phyloP scores from a whole-genome alignment of 805 yeast species.

The Pichia heedii region DNA sequence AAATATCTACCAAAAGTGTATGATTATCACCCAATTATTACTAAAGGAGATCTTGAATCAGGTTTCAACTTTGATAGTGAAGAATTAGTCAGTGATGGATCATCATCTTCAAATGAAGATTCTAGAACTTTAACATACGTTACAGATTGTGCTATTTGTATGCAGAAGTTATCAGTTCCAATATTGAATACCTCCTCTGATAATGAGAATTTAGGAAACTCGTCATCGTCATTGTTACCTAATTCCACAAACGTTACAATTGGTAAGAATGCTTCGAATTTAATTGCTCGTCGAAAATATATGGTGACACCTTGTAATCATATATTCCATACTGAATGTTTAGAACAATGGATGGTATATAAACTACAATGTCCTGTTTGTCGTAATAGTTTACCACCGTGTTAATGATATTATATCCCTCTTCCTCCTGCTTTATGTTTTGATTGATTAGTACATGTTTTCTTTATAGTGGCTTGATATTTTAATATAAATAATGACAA shows the following conservation, averaged over 20 bases:
- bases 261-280: constrained; percentile 12
- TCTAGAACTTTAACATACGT: constrained; percentile 32
- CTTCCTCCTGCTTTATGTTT: too few relatives aligned
- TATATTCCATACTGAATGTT: constrained; percentile 80
- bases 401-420: constrained; percentile 29
- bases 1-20: constrained; percentile 71
- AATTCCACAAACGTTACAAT: background rate
- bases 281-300: constrained; percentile 36
- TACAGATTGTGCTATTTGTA: constrained; percentile 84
- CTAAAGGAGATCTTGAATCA: constrained; percentile 49
- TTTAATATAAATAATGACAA: too few relatives aligned
- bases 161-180: constrained; percentile 65
- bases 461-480: too few relatives aligned
- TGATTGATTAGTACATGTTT: too few relatives aligned
- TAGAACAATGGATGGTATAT: constrained; percentile 89
- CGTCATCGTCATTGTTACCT: constrained; percentile 3
- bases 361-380: constrained; percentile 93
- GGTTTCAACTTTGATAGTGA: constrained; percentile 41
- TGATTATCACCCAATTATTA: constrained; percentile 67
- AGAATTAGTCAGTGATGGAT: constrained; percentile 10
- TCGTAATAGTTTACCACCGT: constrained; percentile 75
- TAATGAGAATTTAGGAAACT: constrained; percentile 9
- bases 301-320: constrained; percentile 92
- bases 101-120: constrained; percentile 14
- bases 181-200: constrained; percentile 21